phyloP scores from a whole-genome alignment of 441 rosid species.

The Mallotus japonicus region DNA sequence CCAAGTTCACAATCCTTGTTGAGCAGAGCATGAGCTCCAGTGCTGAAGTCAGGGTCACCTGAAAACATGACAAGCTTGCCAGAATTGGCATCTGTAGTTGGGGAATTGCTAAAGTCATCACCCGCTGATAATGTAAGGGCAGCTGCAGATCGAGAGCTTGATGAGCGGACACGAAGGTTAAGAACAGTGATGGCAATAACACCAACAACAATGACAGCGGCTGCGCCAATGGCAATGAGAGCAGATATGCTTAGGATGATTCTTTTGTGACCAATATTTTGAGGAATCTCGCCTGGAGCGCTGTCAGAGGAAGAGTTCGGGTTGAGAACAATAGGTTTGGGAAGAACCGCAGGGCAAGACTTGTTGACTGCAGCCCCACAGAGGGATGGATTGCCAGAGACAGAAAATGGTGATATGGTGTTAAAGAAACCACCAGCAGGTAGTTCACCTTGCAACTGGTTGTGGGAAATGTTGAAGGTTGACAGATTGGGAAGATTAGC shows the following conservation, averaged over 20 bases:
- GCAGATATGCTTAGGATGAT: slow-evolving; percentile 85
- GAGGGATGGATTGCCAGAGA: slow-evolving; percentile 70
- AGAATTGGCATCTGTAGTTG: slow-evolving; percentile 69
- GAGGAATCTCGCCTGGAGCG: slow-evolving; percentile 60
- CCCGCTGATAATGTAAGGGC: slow-evolving; percentile 57
- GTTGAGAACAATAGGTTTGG: slow-evolving; percentile 92
- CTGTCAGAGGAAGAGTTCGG: slow-evolving; percentile 74
- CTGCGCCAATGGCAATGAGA: slow-evolving; percentile 87
- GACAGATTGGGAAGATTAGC: slow-evolving; percentile 66
- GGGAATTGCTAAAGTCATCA: slow-evolving; percentile 79
- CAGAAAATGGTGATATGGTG: slow-evolving; percentile 70
- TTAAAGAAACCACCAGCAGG: slow-evolving; percentile 92
- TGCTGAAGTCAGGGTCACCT: slow-evolving; percentile 68
- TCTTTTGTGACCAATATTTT: slow-evolving; percentile 53
- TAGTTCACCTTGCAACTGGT: slow-evolving; percentile 74
- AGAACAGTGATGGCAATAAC: slow-evolving; percentile 80
- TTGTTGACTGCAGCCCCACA: slow-evolving; percentile 83
- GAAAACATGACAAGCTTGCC: slow-evolving; percentile 95
- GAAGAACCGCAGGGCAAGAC: slow-evolving; percentile 81
- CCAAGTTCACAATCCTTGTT: slow-evolving; percentile 92
- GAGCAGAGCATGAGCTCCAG: slow-evolving; percentile 77
- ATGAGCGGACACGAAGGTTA: slow-evolving; percentile 68
- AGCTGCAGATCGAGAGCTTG: slow-evolving; percentile 50
- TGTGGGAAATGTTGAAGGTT: slow-evolving; percentile 78
- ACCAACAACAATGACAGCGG: slow-evolving; percentile 76